Percentiles rank a stretch among this genome's conserved stretches.
Evolutionary conservation across 2,329 filamentous ascomycete species (phyloP).

Genomic region (Emmonsiellopsis sp.): DNA sequence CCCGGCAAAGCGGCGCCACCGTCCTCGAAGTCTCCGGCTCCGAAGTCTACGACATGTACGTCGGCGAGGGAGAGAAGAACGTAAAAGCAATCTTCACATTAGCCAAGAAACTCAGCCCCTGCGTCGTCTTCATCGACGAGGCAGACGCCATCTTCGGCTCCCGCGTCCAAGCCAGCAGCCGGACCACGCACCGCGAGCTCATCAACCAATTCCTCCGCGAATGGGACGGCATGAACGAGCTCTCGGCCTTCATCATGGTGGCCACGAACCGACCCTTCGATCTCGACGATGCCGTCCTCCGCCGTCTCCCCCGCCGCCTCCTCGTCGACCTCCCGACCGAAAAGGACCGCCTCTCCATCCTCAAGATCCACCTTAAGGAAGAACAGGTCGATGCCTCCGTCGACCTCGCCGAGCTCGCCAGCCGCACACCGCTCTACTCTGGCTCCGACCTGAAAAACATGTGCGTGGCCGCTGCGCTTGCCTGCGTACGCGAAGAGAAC

Average conservation of each 20-base stretch:
- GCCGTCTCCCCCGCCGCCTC: slow-evolving; percentile 40
- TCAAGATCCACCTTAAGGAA: slow-evolving; percentile 41
- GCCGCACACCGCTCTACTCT: slow-evolving; percentile 39
- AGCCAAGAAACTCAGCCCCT: slow-evolving; percentile 82
- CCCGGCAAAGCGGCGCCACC: slow-evolving; percentile 56
- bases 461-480: slow-evolving; percentile 40
- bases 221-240: slow-evolving; percentile 84
- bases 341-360: slow-evolving; percentile 36
- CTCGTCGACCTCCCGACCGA: slow-evolving; percentile 41
- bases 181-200: slow-evolving; percentile 70
- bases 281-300: slow-evolving; percentile 56
- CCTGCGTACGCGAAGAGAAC: slow-evolving; percentile 40
- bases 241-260: slow-evolving; percentile 93
- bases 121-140: slow-evolving; percentile 94
- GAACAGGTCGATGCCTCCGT: slow-evolving; percentile 35
- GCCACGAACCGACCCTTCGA: slow-evolving; percentile 94
- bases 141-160: slow-evolving; percentile 85
- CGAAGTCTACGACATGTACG: slow-evolving; percentile 91
- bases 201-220: slow-evolving; percentile 96
- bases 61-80: slow-evolving; percentile 94
- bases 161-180: slow-evolving; percentile 52
- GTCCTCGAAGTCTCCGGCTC: slow-evolving; percentile 80
- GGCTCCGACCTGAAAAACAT: slow-evolving; percentile 46
- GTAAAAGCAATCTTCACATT: slow-evolving; percentile 84
- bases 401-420: slow-evolving; percentile 33